Percentiles rank a stretch among this genome's conserved stretches.
Evolutionary conservation across 352 stramenopile genomes (phyloP).

Genomic region (Globisporangium cederbergense): DNA sequence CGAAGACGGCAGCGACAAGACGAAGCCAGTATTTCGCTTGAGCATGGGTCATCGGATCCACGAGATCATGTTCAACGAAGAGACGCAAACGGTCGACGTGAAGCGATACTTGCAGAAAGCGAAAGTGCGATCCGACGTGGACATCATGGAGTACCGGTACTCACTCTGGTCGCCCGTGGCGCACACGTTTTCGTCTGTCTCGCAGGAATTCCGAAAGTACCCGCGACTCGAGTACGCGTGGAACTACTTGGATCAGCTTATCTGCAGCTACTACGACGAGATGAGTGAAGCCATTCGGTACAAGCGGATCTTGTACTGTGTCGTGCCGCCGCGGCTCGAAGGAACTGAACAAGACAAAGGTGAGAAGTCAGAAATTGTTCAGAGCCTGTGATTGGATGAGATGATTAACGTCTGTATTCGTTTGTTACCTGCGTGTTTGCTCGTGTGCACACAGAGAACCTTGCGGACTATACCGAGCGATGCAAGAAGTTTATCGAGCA

Average conservation of each 20-base stretch:
- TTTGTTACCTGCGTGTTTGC: not conserved
- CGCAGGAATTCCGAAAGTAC: constrained; percentile 84
- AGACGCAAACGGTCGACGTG: constrained; percentile 83
- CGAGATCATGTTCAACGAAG: constrained; percentile 85
- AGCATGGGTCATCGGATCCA: constrained; percentile 89
- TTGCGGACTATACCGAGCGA: constrained; percentile 58
- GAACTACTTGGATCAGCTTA: constrained; percentile 84
- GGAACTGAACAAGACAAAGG: constrained; percentile 28
- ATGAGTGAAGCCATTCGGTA: constrained; percentile 85
- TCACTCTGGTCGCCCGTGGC: constrained; percentile 71
- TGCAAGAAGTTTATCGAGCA: constrained; percentile 72
- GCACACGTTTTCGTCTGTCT: constrained; percentile 57
- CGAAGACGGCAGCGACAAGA: constrained; percentile 37
- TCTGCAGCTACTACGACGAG: constrained; percentile 84
- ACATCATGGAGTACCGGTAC: constrained; percentile 85
- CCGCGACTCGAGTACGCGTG: constrained; percentile 77
- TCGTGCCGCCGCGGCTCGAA: constrained; percentile 51
- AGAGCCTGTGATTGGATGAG: not conserved
- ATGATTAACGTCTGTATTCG: constrained; percentile 1
- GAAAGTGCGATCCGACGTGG: constrained; percentile 51
- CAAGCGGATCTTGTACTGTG: constrained; percentile 72
- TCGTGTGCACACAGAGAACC: constrained; percentile 29
- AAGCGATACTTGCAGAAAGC: constrained; percentile 79
- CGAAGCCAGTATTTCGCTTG: constrained; percentile 50
- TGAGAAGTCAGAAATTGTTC: constrained; percentile 8